These are phyloP conservation scores for Drechslerella dactyloides DNA, from an alignment of 2,329 filamentous ascomycete genomes.

Conservation along the genomic window DNA sequence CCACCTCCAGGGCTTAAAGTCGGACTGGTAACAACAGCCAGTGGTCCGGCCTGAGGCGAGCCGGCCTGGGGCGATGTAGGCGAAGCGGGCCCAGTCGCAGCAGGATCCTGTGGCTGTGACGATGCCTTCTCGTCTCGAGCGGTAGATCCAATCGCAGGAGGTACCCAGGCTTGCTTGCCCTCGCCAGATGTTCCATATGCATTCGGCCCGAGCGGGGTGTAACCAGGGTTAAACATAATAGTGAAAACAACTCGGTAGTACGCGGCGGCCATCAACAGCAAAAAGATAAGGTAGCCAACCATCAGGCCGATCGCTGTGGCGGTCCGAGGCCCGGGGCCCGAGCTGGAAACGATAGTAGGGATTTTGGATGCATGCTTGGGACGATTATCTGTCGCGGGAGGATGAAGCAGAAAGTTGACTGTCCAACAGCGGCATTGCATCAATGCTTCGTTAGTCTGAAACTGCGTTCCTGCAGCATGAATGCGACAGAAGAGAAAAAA, in stretches of 20 bases:
- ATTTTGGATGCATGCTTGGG: conserved; percentile 6
- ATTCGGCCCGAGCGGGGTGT: conserved; percentile 68
- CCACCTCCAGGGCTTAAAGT: conserved; percentile 12
- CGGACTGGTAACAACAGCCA: conserved; percentile 13
- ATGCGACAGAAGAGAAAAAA: conserved; percentile 4
- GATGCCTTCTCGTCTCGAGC: conserved; percentile 23
- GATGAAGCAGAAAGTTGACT: conserved; percentile 45
- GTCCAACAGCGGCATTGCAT: conserved; percentile 5
- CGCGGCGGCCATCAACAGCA: conserved; percentile 69
- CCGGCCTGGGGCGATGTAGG: conserved; percentile 9
- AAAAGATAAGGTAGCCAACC: conserved; percentile 73
- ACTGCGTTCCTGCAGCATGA: background rate
- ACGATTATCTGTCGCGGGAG: conserved; percentile 17
- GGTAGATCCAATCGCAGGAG: conserved; percentile 16
- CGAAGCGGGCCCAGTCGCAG: background rate
- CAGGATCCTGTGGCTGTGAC: conserved; percentile 12
- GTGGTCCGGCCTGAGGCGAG: conserved; percentile 1
- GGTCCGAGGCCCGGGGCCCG: conserved; percentile 23
- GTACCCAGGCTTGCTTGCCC: conserved; percentile 41
- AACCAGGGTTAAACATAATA: conserved; percentile 73
- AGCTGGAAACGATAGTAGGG: conserved; percentile 24
- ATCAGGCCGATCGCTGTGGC: conserved; percentile 73
- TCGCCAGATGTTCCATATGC: conserved; percentile 40
- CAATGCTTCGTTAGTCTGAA: conserved; percentile 16
- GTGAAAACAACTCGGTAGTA: conserved; percentile 75